A percentile compares a stretch with the other conserved stretches of the same genome.
Conservation (phyloP, 176 grass and related monocot genomes). For the Zoysia japonica region DNA sequence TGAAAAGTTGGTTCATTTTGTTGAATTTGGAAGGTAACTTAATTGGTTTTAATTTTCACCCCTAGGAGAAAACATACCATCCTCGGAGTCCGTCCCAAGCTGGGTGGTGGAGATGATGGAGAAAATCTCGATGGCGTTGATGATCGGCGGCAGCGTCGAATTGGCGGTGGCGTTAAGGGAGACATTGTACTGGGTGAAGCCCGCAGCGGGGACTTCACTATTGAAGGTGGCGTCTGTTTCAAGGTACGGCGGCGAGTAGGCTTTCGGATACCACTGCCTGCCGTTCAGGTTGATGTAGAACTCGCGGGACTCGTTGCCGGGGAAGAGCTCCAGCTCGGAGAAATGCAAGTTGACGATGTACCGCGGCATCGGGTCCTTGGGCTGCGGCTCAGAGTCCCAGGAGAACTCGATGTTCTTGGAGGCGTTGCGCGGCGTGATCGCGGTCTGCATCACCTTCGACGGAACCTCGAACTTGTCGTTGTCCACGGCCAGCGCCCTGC, state of each 20-base stretch:
- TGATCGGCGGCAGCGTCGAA: constrained; percentile 59
- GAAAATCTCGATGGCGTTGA: constrained; percentile 62
- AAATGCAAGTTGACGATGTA: constrained; percentile 35
- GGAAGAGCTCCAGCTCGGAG: constrained; percentile 38
- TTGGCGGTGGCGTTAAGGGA: constrained; percentile 43
- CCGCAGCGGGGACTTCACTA: background rate
- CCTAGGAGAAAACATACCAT: constrained; percentile 30
- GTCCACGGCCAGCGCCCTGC: background rate
- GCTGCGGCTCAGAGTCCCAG: background rate
- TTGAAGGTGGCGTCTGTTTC: background rate
- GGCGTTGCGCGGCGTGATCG: constrained; percentile 6
- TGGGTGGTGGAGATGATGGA: constrained; percentile 27
- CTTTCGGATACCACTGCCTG: background rate
- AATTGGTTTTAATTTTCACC: too few relatives aligned
- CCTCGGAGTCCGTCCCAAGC: constrained; percentile 32
- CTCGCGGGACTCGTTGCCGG: constrained; percentile 19
- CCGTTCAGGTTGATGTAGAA: constrained; percentile 42
- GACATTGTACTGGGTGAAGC: background rate
- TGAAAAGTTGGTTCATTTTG: too few relatives aligned
- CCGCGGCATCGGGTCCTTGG: background rate
- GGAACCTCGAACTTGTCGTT: background rate
- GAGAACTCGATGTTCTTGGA: constrained; percentile 8
- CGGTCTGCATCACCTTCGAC: constrained; percentile 53
- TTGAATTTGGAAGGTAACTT: too few relatives aligned
- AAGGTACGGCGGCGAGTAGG: constrained; percentile 29